Evolutionary conservation across 2,329 filamentous ascomycete species (phyloP).

Genomic region (Botrytis paeoniae): DNA sequence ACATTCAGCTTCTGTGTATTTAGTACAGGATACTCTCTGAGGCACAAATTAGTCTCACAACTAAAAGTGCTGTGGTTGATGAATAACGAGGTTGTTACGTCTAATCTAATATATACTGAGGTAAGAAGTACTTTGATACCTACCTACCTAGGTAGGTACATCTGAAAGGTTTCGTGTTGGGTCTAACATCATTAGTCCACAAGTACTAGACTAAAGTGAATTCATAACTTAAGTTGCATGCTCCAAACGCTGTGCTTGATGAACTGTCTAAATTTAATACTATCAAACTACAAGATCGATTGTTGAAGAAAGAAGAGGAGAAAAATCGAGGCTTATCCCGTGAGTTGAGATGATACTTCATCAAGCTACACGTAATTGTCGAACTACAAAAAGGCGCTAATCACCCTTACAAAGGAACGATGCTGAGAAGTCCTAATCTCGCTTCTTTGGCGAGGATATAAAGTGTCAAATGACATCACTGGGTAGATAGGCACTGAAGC

Average conservation of each 20-base stretch:
- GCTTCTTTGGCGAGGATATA: not conserved
- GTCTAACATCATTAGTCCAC: not conserved
- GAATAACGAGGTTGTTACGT: not conserved
- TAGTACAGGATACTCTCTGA: not conserved
- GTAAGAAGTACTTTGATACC: not conserved
- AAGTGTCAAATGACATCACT: not conserved
- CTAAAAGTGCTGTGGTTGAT: not conserved
- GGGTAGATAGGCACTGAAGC: not conserved
- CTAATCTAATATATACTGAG: too few relatives aligned
- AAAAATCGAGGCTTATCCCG: not conserved
- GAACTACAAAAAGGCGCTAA: not conserved
- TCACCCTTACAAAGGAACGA: not conserved
- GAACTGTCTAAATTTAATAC: not conserved
- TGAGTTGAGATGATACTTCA: not conserved
- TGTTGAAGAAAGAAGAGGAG: not conserved
- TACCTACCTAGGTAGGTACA: too few relatives aligned
- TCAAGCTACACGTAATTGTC: not conserved
- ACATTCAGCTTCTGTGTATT: not conserved
- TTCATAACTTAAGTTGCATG: not conserved
- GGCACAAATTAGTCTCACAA: not conserved
- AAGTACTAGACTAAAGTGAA: not conserved
- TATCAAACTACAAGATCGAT: not conserved
- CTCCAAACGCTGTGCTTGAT: not conserved
- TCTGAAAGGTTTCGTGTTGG: not conserved
- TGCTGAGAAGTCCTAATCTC: not conserved